A percentile compares a stretch with the other conserved stretches of the same genome.
Conservation (phyloP, 441 rosid genomes). For the Rhodomyrtus psidioides region DNA sequence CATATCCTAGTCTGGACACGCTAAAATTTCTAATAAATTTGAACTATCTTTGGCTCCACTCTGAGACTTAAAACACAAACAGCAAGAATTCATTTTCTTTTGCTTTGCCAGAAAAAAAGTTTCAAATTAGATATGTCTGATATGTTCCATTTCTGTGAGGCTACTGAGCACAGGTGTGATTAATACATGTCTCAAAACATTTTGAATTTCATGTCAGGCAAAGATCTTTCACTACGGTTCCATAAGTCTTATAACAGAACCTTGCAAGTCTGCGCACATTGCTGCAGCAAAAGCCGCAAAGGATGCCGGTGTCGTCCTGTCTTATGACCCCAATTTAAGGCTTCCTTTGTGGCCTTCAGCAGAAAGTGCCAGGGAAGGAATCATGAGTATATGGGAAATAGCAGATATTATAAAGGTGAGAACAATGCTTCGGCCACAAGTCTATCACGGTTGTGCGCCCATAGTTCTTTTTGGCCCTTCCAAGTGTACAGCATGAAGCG, state of each 20-base stretch:
- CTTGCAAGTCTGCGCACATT: slow-evolving; percentile 85
- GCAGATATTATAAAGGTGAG: slow-evolving; percentile 84
- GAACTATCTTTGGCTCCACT: background rate
- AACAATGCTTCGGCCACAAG: background rate
- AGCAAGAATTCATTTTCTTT: background rate
- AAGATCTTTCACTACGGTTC: slow-evolving; percentile 89
- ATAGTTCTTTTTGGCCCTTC: background rate
- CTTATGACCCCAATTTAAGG: slow-evolving; percentile 91
- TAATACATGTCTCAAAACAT: background rate
- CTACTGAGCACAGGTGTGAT: background rate
- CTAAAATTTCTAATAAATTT: background rate
- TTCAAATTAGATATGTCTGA: background rate
- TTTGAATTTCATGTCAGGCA: slow-evolving; percentile 40
- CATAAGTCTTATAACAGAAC: slow-evolving; percentile 92
- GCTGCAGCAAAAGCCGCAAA: slow-evolving; percentile 90
- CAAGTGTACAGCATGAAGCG: background rate
- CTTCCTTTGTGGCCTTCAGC: slow-evolving; percentile 91
- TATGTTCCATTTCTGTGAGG: background rate
- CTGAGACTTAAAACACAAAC: background rate
- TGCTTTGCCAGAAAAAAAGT: background rate
- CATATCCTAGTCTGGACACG: background rate
- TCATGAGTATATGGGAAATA: slow-evolving; percentile 73
- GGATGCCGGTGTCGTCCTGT: slow-evolving; percentile 77
- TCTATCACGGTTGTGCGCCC: background rate
- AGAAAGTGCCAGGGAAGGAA: slow-evolving; percentile 75